Evolutionary conservation across 73 alveolate species (phyloP), one percentile per base, ranked within the genome.

Genomic region (Urostyla sp.): DNA sequence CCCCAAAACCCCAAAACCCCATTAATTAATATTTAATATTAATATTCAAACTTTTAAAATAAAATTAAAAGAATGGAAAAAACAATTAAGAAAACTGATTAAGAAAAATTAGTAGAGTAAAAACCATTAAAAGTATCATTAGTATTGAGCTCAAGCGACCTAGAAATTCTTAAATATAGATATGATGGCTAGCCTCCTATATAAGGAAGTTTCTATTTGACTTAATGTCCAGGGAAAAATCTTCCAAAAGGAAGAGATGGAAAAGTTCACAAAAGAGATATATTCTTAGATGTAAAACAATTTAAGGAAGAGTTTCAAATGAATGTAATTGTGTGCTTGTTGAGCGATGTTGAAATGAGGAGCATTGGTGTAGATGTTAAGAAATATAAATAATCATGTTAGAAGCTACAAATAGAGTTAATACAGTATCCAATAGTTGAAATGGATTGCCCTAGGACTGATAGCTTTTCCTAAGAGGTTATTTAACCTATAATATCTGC

Each of bases 161-260:
- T 49, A 49, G 50, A 4, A 48, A 49, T 18, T 16, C 69, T 69
- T 8, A 48, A 24, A 30, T 69, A 46, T 45, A 69, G 44, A 55
- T 24, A 7, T 4, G 31, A 11, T 5, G 31, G 48, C 20, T 3
- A 55, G 10, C 51, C 51, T 40, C 15, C 15, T 11, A 10, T 40
- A 40, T 8, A 18, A 18, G 31, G 67, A 3, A 54, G 44, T 32
- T 76, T 88, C 15, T 90, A 76, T 8, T 37, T 88, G 15, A 45
- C 82, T 21, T 75, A 88, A 36, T 88, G 95, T 53, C 95, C 95
- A 5, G 95, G 95, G 20, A 88, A 88, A 49, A 88, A 84, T n/a
- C 35, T 88, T 16, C 53, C 58, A 20, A 75, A 49, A 75, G 95
- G 95, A 0, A 35, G 95, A 34, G 95, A 89, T 76, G 95, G 95